Base-by-base conservation (phyloP, 306 rosid genomes). In the Inga leiocalycina region DNA sequence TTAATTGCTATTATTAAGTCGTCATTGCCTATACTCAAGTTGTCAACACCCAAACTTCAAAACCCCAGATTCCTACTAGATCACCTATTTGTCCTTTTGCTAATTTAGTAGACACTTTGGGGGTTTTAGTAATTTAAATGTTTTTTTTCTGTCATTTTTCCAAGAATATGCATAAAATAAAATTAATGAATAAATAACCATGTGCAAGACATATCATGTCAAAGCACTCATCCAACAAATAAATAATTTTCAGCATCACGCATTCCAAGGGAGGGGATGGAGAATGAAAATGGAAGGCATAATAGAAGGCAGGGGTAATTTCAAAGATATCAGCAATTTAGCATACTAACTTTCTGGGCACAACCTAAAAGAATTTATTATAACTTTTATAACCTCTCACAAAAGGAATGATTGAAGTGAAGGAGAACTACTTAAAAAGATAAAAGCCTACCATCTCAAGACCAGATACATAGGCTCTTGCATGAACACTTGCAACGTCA, bases 401-500 rank as follows among this genome's bases (percentile, higher is more conserved):
- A 72, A 35, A 67, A 62, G 27, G 80, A 76, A 37, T 45, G 76
- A 43, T 49, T 49, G 62, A 51, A 82, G 74, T 14, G 10, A 39
- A 44, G 80, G 2, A 71, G 54, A 73, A 34, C 1, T 61, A 71
- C n/a, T 54, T 39, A 45, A 76, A 41, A 30, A 56, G 27, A 51
- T 46, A 79, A 76, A 68, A 56, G 22, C 43, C 72, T 87, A 95
- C 98, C 99, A 91, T 92, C 87, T 95, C 98, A 84, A 95, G 98
- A 85, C 97, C 94, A 76, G 84, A 73, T 27, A 95, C 88, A 84
- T 93, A 95, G 66, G 89, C 83, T 85, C 88, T 91, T 43, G 97
- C 80, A 84, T 95, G 99, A 89, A 95, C 96, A 57, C 94, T 91
- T 83, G 92, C 91, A 80, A 95, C 85, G 84, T 93, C 97, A 81